Evolutionary conservation across 345 rosid species (phyloP).

Genomic region (Erucastrum elatum): DNA sequence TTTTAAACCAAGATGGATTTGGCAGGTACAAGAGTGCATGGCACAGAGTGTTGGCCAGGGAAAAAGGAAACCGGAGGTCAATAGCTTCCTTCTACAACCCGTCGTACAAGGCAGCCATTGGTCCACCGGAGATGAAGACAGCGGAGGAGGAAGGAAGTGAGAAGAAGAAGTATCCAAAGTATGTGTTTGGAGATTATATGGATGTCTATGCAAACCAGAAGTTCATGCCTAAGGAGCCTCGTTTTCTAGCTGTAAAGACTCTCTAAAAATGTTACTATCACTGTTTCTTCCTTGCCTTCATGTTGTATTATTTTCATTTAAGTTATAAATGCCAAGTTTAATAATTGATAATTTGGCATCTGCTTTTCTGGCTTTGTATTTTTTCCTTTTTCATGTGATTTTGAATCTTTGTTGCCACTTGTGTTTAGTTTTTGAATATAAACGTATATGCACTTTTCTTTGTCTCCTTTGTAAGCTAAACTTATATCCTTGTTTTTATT

Average conservation of each 20-base stretch:
- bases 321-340: conserved; percentile 27
- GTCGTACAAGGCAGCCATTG: conserved; percentile 68
- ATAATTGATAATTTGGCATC: conserved; percentile 27
- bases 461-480: not conserved
- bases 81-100: conserved; percentile 93
- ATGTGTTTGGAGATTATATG: conserved; percentile 94
- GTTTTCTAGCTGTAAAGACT: conserved; percentile 72
- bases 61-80: conserved; percentile 67
- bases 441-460: not conserved
- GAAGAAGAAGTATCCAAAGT: conserved; percentile 54
- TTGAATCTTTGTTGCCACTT: conserved; percentile 22
- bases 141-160: conserved; percentile 37
- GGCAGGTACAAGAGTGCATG: conserved; percentile 75
- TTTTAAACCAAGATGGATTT: not conserved
- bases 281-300: conserved; percentile 3
- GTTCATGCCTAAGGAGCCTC: conserved; percentile 83
- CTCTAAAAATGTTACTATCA: conserved; percentile 35
- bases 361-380: conserved; percentile 1
- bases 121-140: conserved; percentile 52
- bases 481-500: too few species aligned
- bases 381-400: not conserved
- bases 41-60: conserved; percentile 68
- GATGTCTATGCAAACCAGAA: conserved; percentile 81
- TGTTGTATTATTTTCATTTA: conserved; percentile 1
- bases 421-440: conserved; percentile 28